These are phyloP conservation scores for Corylus avellana DNA, from an alignment of 306 rosid species.

Conservation along the genomic window DNA sequence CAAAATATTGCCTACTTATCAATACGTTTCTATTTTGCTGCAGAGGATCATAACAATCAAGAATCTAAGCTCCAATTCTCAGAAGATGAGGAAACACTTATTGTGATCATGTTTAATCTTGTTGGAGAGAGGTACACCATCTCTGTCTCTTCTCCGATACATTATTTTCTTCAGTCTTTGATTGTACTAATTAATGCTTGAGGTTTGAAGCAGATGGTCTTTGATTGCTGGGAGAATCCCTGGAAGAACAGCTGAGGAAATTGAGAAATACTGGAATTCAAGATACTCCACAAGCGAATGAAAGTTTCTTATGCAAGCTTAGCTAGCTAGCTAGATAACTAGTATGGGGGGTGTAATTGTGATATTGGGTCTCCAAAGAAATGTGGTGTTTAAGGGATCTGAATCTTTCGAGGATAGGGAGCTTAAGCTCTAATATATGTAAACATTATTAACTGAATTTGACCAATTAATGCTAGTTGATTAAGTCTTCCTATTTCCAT, in stretches of 20 bases:
- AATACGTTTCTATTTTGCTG: neutral
- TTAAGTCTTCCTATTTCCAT: neutral
- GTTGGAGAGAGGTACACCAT: slow-evolving; percentile 2
- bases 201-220: slow-evolving; percentile 10
- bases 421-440: neutral
- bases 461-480: neutral
- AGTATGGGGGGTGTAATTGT: too few species aligned
- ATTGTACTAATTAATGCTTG: neutral
- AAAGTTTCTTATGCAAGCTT: neutral
- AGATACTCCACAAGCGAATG: slow-evolving; percentile 11
- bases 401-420: neutral
- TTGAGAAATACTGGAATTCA: slow-evolving; percentile 17
- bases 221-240: slow-evolving; percentile 18
- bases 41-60: neutral
- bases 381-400: neutral
- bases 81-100: neutral
- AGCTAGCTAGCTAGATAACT: too few species aligned
- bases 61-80: slow-evolving; percentile 4
- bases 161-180: neutral
- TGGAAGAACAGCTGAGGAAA: slow-evolving; percentile 15
- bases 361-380: neutral
- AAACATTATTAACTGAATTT: too few species aligned
- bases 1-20: neutral
- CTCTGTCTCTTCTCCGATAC: too few species aligned
- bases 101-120: slow-evolving; percentile 13